Conservation (phyloP, 73 alveolate species). For the Durusdinium trenchii region DNA sequence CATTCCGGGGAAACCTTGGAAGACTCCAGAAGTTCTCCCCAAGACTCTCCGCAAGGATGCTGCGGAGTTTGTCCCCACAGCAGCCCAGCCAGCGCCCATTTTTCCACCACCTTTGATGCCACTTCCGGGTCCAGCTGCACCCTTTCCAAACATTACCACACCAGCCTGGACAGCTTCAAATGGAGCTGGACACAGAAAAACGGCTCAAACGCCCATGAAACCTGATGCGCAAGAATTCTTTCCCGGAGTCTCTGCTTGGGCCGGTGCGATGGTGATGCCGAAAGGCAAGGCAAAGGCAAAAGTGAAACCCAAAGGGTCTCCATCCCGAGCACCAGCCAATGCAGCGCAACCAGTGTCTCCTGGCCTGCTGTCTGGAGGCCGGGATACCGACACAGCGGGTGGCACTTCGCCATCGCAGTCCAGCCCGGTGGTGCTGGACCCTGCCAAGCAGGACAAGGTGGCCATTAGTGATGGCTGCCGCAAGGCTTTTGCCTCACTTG, state of each 20-base stretch:
- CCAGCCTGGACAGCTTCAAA: slow-evolving; percentile 3
- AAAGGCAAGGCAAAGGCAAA: slow-evolving; percentile 56
- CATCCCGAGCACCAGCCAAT: slow-evolving; percentile 32
- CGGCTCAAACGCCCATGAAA: not conserved
- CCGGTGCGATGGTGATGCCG: slow-evolving; percentile 64
- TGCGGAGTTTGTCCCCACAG: slow-evolving; percentile 65
- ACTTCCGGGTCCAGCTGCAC: not conserved
- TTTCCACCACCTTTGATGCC: slow-evolving; percentile 22
- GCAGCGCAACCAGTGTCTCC: slow-evolving; percentile 46
- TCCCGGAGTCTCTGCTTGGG: slow-evolving; percentile 85
- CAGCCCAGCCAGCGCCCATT: not conserved
- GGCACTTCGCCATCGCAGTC: slow-evolving; percentile 42
- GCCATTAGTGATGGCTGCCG: slow-evolving; percentile 13
- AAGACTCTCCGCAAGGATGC: slow-evolving; percentile 43
- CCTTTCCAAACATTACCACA: not conserved
- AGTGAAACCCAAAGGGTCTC: not conserved
- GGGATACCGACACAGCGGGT: slow-evolving; percentile 52
- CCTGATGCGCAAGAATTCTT: slow-evolving; percentile 76
- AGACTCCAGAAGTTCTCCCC: slow-evolving; percentile 3
- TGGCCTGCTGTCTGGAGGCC: slow-evolving; percentile 28
- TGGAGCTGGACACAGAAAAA: not conserved
- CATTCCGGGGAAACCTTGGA: slow-evolving; percentile 68
- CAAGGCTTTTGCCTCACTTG: not conserved
- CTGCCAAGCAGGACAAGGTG: not conserved
- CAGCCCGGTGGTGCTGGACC: not conserved